These are phyloP conservation scores for Huntiella bhutanensis DNA, from an alignment of 2,329 filamentous ascomycete genomes.

Conservation along the genomic window DNA sequence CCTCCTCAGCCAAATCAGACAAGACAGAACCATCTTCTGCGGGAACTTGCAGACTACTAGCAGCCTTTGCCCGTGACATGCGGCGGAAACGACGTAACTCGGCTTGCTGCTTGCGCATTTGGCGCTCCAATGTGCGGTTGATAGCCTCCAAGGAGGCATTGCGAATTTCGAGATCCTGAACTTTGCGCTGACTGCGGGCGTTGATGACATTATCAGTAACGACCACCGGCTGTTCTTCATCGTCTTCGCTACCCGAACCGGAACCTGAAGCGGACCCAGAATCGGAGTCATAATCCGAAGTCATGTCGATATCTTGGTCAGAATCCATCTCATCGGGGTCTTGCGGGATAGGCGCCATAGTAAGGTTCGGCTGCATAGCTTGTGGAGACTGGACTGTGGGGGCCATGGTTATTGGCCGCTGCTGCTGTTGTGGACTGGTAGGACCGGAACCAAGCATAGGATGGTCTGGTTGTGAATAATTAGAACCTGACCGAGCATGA, in stretches of 20 bases:
- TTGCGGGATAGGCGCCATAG: constrained; percentile 37
- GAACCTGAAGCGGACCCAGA: constrained; percentile 5
- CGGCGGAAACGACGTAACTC: constrained; percentile 73
- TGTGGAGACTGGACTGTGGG: constrained; percentile 2
- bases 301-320: constrained; percentile 2
- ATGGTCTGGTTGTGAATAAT: constrained; percentile 6
- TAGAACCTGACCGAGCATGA: constrained; percentile 5
- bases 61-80: constrained; percentile 53
- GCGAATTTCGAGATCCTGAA: constrained; percentile 88
- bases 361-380: constrained; percentile 19
- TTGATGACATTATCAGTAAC: constrained; percentile 61
- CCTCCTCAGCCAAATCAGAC: constrained; percentile 32
- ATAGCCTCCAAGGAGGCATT: constrained; percentile 91
- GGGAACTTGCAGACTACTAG: constrained; percentile 23
- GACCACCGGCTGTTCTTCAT: constrained; percentile 4
- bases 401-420: background rate
- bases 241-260: background rate
- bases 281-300: constrained; percentile 4
- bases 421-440: constrained; percentile 14
- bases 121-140: constrained; percentile 78
- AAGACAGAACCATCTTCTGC: constrained; percentile 24
- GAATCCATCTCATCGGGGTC: constrained; percentile 31
- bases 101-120: constrained; percentile 75
- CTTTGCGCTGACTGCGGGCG: constrained; percentile 79
- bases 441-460: background rate